A percentile compares a stretch with the other conserved stretches of the same genome.
Conservation (phyloP, 2,329 filamentous ascomycete genomes). For the Fusarium buxicola region DNA sequence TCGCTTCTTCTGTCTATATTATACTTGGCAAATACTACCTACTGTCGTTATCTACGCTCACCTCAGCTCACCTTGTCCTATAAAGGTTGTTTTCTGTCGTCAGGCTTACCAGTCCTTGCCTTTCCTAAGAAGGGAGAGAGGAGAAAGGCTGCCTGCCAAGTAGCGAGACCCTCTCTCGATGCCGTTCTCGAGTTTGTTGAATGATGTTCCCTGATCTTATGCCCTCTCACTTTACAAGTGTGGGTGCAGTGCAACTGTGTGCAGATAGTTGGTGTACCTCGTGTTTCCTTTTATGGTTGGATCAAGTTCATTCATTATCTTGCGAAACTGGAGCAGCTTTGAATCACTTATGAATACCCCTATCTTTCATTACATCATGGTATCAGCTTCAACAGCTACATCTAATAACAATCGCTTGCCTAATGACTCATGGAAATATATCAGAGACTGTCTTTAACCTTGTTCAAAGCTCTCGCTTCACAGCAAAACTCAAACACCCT, state of each 20-base stretch:
- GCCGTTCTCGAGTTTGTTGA: too few relatives aligned
- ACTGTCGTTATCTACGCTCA: constrained; percentile 33
- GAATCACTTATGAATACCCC: neutral
- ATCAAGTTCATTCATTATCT: too few relatives aligned
- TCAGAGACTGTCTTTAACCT: neutral
- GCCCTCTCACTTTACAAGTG: too few relatives aligned
- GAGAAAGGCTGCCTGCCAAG: too few relatives aligned
- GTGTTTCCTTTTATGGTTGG: too few relatives aligned
- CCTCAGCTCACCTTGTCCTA: neutral
- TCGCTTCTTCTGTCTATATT: constrained; percentile 30
- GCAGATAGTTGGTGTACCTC: too few relatives aligned
- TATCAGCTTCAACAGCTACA: constrained; percentile 11
- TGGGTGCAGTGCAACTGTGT: too few relatives aligned
- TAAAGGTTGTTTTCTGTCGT: neutral
- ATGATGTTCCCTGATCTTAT: too few relatives aligned
- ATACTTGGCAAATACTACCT: constrained; percentile 26
- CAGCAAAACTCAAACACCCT: constrained; percentile 29
- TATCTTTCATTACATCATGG: constrained; percentile 4
- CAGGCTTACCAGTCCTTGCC: too few relatives aligned
- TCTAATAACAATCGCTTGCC: neutral
- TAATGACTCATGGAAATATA: constrained; percentile 9
- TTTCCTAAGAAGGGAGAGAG: too few relatives aligned
- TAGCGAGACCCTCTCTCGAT: too few relatives aligned
- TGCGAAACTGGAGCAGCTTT: too few relatives aligned
- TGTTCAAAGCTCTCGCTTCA: neutral